Evolutionary conservation across 129 eudicot genomes (phyloP), one percentile per base, ranked within the genome.

Genomic region (Erigeron canadensis): DNA sequence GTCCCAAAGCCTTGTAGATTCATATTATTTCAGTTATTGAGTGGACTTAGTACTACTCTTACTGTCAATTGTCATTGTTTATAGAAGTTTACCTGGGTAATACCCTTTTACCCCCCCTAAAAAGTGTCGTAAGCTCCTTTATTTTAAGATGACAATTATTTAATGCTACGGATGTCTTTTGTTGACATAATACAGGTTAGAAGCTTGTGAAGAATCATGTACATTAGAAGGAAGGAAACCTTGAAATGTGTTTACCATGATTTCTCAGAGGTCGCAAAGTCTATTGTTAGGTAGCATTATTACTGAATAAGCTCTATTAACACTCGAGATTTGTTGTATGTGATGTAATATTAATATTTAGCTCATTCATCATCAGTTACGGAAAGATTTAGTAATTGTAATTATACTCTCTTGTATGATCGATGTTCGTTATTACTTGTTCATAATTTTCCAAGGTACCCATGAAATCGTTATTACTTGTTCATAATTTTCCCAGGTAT

Each of bases 331-430:
- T 55, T 40, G 63, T 69, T 54, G 65, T 10, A 21, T 53, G 39
- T 34, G 10, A 10, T 17, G 39, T 71, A 58, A 58, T 15, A 22
- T 59, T 45, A 42, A 48, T 48, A 12, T 74, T 19, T 64, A 64
- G 57, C 73, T 42, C 67, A 75, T 65, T 56, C 79, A 75, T 75
- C 65, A 65, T 47, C 66, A 10, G 6, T 65, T 22, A 41, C 55
- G 53, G 66, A 54, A 54, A 65, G 64, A 75, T 75, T 66, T 75
- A 75, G 79, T n/a, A 46, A 66, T 42, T 48, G 57, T 75, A 55
- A 65, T 66, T 75, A 75, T 55, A 55, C 23, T 54, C 4, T 54
- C 15, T 65, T 66, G 17, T 43, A 66, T 65, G 56, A 34, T 75
- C 10, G 46, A 2, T 48, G 40, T 63, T 46, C 8, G n/a, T 48